Evolutionary conservation across 169 alveolate genomes (phyloP), one percentile per base, ranked within the genome.

Genomic region (Ichthyophthirius multifiliis): DNA sequence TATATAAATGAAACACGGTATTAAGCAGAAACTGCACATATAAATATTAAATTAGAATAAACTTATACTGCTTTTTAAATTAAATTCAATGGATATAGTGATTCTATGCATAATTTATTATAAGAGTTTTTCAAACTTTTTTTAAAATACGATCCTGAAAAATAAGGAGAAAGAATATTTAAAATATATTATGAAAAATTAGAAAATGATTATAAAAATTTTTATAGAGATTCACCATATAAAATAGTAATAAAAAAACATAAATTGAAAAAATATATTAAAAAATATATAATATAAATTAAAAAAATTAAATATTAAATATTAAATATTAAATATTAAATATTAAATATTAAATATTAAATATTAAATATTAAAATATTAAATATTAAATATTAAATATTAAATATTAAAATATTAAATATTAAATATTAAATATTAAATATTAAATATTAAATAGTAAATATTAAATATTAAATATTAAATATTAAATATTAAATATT

Each of bases 1-100:
- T 71, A 82, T 77, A 46, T 89, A 12, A 89, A 90, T 78, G 94
- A 89, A 75, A 82, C 86, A 32, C 34, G 62, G 43, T 89, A 89
- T 63, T 64, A 75, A 79, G 94, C 92, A n/a, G 76, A 83, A 63
- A 80, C 75, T 83, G 94, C 94, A 37, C 48, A 74, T 15, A 65
- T 88, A 48, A 84, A 78, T 20, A 32, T 82, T 3, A 67, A 77
- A 23, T 16, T 62, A 32, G 44, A 62, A 32, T 31, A 48, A 7
- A 74, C 73, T 32, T 39, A 78, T 62, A 87, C 84, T 64, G 74
- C 81, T 5, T 16, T 80, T 37, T 77, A 78, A 39, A 43, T 88
- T n/a, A 30, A 79, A 18, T 62, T 86, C 35, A 48, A 44, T 30
- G 85, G 87, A 4, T 84, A 71, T 37, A 76, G 73, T 78, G 84